A percentile compares a stretch with the other conserved stretches of the same genome.
These are phyloP conservation scores for Termitomyces sp. DNA, from an alignment of 768 basidiomycete genomes.

Conservation along the genomic window DNA sequence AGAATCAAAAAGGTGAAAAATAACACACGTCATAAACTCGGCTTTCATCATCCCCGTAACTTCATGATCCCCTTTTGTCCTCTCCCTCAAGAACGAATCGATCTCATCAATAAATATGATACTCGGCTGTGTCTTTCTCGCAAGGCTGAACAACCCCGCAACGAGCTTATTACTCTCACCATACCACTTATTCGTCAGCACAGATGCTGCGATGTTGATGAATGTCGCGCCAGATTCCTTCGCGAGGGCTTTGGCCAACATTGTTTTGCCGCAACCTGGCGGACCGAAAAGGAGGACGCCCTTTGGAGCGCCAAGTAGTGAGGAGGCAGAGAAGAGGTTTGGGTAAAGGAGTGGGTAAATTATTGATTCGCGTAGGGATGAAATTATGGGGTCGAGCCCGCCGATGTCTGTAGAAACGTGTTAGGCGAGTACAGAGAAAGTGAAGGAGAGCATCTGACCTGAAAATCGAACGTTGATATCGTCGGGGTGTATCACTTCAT, in stretches of 20 bases:
- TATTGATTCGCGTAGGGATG: slow-evolving; percentile 88
- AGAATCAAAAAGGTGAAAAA: not conserved
- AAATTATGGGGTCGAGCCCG: slow-evolving; percentile 86
- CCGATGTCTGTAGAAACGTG: slow-evolving; percentile 62
- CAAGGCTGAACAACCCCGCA: slow-evolving; percentile 89
- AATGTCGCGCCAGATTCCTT: slow-evolving; percentile 97
- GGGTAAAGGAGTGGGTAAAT: slow-evolving; percentile 94
- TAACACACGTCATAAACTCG: slow-evolving; percentile 82
- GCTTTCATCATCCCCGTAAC: slow-evolving; percentile 99
- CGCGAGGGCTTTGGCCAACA: slow-evolving; percentile 98
- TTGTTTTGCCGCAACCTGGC: slow-evolving; percentile 98
- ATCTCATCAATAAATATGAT: slow-evolving; percentile 99
- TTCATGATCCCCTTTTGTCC: slow-evolving; percentile 88
- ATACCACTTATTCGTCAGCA: slow-evolving; percentile 45
- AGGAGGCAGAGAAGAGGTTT: slow-evolving; percentile 77
- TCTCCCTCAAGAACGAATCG: slow-evolving; percentile 88
- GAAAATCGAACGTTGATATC: slow-evolving; percentile 74
- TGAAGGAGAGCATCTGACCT: slow-evolving; percentile 36
- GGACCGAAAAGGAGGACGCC: slow-evolving; percentile 95
- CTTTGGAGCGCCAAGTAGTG: slow-evolving; percentile 86
- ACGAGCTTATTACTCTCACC: slow-evolving; percentile 84
- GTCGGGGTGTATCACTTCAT: slow-evolving; percentile 89
- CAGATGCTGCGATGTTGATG: slow-evolving; percentile 54
- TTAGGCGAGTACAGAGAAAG: not conserved
- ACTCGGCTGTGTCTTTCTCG: slow-evolving; percentile 86